A percentile compares a stretch with the other conserved stretches of the same genome.
phyloP scores from a whole-genome alignment of 352 stramenopile genomes.

The Pilasporangium apinafurcum region DNA sequence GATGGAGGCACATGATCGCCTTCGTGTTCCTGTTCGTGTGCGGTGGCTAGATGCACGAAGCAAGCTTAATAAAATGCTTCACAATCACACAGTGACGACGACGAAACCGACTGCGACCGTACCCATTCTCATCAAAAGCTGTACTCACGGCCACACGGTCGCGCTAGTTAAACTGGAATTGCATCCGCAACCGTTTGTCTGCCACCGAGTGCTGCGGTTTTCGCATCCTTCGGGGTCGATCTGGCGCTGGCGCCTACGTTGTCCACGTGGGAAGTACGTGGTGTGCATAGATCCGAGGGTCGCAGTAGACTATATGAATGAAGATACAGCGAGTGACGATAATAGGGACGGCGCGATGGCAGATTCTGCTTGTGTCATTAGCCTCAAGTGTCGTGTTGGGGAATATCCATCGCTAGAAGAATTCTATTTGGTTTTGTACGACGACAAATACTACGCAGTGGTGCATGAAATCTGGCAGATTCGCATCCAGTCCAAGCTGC shows the following conservation, averaged over 20 bases:
- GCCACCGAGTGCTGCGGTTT: conserved; percentile 80
- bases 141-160: conserved; percentile 86
- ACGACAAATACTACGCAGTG: conserved; percentile 76
- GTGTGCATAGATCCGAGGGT: conserved; percentile 71
- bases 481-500: conserved; percentile 63
- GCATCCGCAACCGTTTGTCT: conserved; percentile 64
- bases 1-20: conserved; percentile 75
- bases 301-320: conserved; percentile 24
- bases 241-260: conserved; percentile 50
- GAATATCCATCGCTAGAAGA: conserved; percentile 81
- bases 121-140: conserved; percentile 78
- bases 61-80: not conserved
- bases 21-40: conserved; percentile 85
- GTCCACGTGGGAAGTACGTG: conserved; percentile 41
- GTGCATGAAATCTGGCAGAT: conserved; percentile 85
- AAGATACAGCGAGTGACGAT: conserved; percentile 5
- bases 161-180: conserved; percentile 85
- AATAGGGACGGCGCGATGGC: conserved; percentile 5
- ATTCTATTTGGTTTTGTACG: conserved; percentile 90
- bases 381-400: conserved; percentile 84
- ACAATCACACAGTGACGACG: not conserved
- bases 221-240: conserved; percentile 45
- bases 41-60: conserved; percentile 56
- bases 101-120: conserved; percentile 23
- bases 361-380: too few species aligned